Evolutionary conservation across 2,329 filamentous ascomycete species (phyloP).

Genomic region (Macrophomina tecta): DNA sequence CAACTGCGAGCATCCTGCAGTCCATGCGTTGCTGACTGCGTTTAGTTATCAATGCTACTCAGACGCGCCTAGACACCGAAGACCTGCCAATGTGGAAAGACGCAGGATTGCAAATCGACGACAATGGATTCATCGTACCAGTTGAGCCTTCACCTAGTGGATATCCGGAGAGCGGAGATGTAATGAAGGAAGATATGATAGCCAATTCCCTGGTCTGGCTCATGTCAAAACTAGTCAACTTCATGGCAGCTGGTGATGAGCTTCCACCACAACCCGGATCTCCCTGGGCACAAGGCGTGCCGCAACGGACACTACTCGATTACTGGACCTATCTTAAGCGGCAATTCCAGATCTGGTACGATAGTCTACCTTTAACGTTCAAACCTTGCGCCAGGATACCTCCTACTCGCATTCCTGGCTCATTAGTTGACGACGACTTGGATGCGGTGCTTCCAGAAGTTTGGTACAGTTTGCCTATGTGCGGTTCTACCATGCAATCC

Average conservation of each 20-base stretch:
- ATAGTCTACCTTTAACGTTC: slow-evolving; percentile 65
- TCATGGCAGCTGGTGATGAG: slow-evolving; percentile 63
- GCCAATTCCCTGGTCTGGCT: slow-evolving; percentile 71
- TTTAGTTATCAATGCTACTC: slow-evolving; percentile 63
- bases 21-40: neutral
- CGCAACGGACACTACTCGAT: slow-evolving; percentile 56
- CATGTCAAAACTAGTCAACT: slow-evolving; percentile 70
- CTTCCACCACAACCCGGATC: slow-evolving; percentile 47
- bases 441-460: slow-evolving; percentile 59
- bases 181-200: slow-evolving; percentile 68
- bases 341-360: slow-evolving; percentile 65
- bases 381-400: slow-evolving; percentile 60
- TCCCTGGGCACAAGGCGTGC: slow-evolving; percentile 51
- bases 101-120: slow-evolving; percentile 65
- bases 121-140: slow-evolving; percentile 57
- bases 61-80: slow-evolving; percentile 66
- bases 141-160: slow-evolving; percentile 49
- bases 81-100: slow-evolving; percentile 69
- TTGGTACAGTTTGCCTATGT: slow-evolving; percentile 69
- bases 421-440: slow-evolving; percentile 36
- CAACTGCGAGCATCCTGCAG: too few species aligned
- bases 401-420: slow-evolving; percentile 38
- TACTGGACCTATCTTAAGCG: slow-evolving; percentile 62
- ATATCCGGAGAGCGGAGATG: slow-evolving; percentile 52
- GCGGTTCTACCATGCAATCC: slow-evolving; percentile 68